Evolutionary conservation across 495 filamentous ascomycete genomes (phyloP).

Genomic region (Cercophora scortea): DNA sequence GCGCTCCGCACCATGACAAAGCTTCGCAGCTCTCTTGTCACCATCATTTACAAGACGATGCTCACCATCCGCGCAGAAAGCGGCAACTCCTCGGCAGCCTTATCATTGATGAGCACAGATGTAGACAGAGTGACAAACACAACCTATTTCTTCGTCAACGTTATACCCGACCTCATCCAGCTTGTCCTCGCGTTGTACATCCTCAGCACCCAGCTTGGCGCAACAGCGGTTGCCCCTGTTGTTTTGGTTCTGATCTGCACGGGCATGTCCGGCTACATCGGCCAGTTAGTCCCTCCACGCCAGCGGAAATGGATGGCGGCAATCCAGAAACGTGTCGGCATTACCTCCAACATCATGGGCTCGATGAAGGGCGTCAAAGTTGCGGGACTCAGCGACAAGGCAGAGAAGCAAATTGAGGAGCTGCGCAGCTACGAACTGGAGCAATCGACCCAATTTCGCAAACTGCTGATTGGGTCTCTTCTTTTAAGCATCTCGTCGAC

Average conservation of each 20-base stretch:
- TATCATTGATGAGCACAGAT: conserved; percentile 13
- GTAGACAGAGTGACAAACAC: conserved; percentile 10
- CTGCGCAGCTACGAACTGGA: conserved; percentile 10
- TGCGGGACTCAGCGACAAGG: conserved; percentile 7
- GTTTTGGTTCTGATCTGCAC: conserved; percentile 6
- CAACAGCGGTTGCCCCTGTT: conserved; percentile 4
- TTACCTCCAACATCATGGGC: conserved; percentile 7
- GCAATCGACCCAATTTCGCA: conserved; percentile 6
- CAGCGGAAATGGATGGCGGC: conserved; percentile 11
- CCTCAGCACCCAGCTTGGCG: conserved; percentile 7
- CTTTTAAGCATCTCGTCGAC: conserved; percentile 5
- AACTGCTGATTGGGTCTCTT: conserved; percentile 2
- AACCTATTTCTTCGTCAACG: conserved; percentile 5
- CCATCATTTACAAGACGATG: conserved; percentile 11
- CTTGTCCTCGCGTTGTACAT: conserved; percentile 6
- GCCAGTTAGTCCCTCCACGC: conserved; percentile 6
- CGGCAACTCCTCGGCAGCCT: conserved; percentile 6
- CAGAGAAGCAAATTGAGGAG: conserved; percentile 9
- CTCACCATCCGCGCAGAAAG: conserved; percentile 6
- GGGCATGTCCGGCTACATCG: conserved; percentile 1
- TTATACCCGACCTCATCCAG: conserved; percentile 5
- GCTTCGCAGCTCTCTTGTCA: conserved; percentile 7
- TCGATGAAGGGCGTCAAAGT: conserved; percentile 12
- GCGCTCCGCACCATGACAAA: conserved; percentile 11
- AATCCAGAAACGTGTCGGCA: conserved; percentile 11